Base-by-base conservation (phyloP, 2,329 filamentous ascomycete species). In the Cercospora zeina region DNA sequence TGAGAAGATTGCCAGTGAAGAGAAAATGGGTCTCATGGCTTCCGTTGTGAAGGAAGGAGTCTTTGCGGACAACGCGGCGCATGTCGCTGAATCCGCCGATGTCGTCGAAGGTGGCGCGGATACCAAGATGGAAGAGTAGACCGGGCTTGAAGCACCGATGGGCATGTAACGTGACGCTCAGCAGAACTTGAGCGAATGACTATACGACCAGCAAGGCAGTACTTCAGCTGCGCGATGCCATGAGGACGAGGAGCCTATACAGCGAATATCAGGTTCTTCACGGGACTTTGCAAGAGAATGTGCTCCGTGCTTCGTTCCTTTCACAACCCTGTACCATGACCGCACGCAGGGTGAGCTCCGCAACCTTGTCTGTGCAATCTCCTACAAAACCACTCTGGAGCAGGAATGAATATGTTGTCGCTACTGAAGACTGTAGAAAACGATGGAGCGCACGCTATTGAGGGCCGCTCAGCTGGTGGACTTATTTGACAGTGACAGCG, bases 11-110 rank as follows among this genome's bases (percentile, higher is more conserved):
- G 83, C 84, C 1, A 79, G 81, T 8, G 85, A 87, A 73, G 86
- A 88, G 76, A 79, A 77, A 69, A 84, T 83, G n/a, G 87, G 87
- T 0, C 70, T 89, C 65, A 77, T 87, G 72, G 85, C 86, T 1
- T 80, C 81, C 0, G 81, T 85, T 69, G 81, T 89, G 65, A 89
- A 89, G 78, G 82, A 82, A 54, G 82, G 82, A 70, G 76, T 89
- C 4, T 89, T 89, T 61, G 66, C 70, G n/a, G 62, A 67, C 7
- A 62, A 65, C 14, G 66, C 67, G 21, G 34, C 62, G 7, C 58
- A 65, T 11, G 55, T 62, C 2, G 62, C 62, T 19, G 53, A 59
- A 21, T 54, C 65, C 10, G 66, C 67, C 11, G 62, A 58, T 24
- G 61, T 65, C 7, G 69, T 66, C 9, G 59, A 63, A 11, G 67